Evolutionary conservation across 495 filamentous ascomycete species (phyloP), one percentile per base, ranked within the genome.

Genomic region (Penicillium psychrofluorescens): DNA sequence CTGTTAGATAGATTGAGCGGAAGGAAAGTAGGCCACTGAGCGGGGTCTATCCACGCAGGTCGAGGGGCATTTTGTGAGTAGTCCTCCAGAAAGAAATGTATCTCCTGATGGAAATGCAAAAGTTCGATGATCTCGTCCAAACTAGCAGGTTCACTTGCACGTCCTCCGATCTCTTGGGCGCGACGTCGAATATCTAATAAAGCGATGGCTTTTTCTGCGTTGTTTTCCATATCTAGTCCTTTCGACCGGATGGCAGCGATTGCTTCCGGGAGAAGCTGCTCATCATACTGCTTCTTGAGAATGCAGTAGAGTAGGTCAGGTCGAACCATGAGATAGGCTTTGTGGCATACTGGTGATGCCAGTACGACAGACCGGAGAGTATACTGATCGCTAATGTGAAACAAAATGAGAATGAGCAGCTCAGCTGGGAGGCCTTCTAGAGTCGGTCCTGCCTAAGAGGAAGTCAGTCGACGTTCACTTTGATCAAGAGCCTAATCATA

Each of bases 391-490:
- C 13, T 16, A 22, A 54, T 12, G 35, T 48, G 36, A 1, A 38
- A 51, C 22, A 56, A 35, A 37, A 59, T 51, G 14, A 49, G 35
- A 38, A 54, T 49, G 11, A 41, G 38, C 5, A 59, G 40, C 47
- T 59, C 56, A 0, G 35, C 13, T 8, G 56, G 56, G 29, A 59
- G 41, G 46, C 45, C 48, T n/a, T 59, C 56, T 2, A 59, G 48
- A 3, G 41, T 49, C 29, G 44, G 47, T 40, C 47, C 30, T 22
- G 48, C 43, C 55, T n/a, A 2, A 35, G 6, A 12, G 8, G 27
- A n/a, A 8, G 27, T 51, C 11, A 51, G 43, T n/a, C 10, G 6
- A 30, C 6, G 0, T 34, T 8, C n/a, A 3, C n/a, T 10, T 12
- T 10, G 2, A 34, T 12, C n/a, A 6, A 34, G 9, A 0, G 10